phyloP scores from a whole-genome alignment of 2,329 filamentous ascomycete genomes.

The Mycogone perniciosa region DNA sequence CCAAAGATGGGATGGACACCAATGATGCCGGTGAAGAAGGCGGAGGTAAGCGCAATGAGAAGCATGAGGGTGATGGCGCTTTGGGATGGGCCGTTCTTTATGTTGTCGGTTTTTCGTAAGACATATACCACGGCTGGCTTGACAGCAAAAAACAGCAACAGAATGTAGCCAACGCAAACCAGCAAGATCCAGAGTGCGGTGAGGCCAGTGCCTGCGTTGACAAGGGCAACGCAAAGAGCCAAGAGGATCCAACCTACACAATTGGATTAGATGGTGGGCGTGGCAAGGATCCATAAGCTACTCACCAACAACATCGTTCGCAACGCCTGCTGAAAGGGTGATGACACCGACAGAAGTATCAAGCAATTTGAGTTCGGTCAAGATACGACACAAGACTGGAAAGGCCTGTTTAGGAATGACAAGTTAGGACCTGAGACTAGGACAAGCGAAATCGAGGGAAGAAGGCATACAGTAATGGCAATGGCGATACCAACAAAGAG shows the following conservation, averaged over 20 bases:
- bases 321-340: conserved; percentile 82
- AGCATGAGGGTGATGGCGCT: conserved; percentile 77
- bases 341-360: conserved; percentile 79
- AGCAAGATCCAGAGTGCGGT: conserved; percentile 82
- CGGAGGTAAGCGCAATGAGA: conserved; percentile 67
- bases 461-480: conserved; percentile 62
- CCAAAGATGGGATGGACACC: conserved; percentile 94
- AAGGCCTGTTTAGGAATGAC: conserved; percentile 54
- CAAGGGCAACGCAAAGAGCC: conserved; percentile 85
- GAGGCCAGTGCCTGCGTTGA: conserved; percentile 78
- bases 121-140: conserved; percentile 70
- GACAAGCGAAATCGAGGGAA: conserved; percentile 44
- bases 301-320: conserved; percentile 64
- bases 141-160: conserved; percentile 68
- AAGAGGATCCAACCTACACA: conserved; percentile 68
- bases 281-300: background rate
- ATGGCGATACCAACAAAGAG: conserved; percentile 87
- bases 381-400: conserved; percentile 86
- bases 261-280: background rate
- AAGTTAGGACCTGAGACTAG: conserved; percentile 89
- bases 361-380: conserved; percentile 84
- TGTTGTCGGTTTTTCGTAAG: conserved; percentile 64
- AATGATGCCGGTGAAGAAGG: conserved; percentile 85
- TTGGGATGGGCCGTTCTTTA: conserved; percentile 85
- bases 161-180: conserved; percentile 63